phyloP scores from a whole-genome alignment of 768 basidiomycete genomes.

The Fibroporia radiculosa region DNA sequence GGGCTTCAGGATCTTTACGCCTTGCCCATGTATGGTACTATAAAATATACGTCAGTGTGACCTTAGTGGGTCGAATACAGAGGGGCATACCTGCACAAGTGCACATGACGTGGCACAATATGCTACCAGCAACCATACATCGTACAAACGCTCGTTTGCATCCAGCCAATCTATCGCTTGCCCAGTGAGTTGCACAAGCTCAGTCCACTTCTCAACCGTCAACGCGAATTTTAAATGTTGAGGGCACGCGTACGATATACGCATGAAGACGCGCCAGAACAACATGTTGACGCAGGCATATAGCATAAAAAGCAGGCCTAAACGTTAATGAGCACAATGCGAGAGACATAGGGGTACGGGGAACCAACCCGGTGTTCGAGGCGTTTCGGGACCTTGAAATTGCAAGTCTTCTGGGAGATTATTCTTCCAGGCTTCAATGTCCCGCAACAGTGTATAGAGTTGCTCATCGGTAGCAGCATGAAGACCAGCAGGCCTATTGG shows the following conservation, averaged over 20 bases:
- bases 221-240: constrained; percentile 82
- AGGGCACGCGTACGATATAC: constrained; percentile 90
- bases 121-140: constrained; percentile 80
- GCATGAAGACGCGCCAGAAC: constrained; percentile 98
- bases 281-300: constrained; percentile 92
- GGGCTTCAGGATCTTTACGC: constrained; percentile 68
- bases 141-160: constrained; percentile 70
- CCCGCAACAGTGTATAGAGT: constrained; percentile 52
- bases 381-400: constrained; percentile 65
- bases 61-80: too few species aligned
- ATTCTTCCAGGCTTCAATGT: constrained; percentile 71
- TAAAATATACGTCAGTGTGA: neutral
- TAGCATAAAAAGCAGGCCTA: constrained; percentile 82
- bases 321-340: neutral
- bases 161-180: constrained; percentile 90
- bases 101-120: constrained; percentile 88
- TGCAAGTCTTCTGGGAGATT: constrained; percentile 71
- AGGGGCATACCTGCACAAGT: constrained; percentile 65
- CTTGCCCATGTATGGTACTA: constrained; percentile 95
- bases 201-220: constrained; percentile 73
- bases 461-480: constrained; percentile 78
- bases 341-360: neutral
- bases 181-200: constrained; percentile 62
- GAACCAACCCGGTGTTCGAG: constrained; percentile 53
- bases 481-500: constrained; percentile 74